phyloP scores from a whole-genome alignment of 345 rosid species.

The Salix suchowensis region DNA sequence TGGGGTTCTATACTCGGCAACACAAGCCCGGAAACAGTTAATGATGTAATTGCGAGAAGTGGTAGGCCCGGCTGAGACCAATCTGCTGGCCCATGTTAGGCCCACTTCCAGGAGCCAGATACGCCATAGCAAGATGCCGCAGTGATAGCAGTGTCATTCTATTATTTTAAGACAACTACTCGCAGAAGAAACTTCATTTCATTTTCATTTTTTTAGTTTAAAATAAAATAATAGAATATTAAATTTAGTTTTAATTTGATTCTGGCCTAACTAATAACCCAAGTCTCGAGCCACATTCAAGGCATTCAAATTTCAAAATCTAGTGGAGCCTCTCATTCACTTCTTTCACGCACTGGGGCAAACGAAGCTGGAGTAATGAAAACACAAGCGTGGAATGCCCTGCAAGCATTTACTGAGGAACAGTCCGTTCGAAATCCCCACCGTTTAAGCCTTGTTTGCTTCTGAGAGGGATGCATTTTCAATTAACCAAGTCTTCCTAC shows the following conservation, averaged over 20 bases:
- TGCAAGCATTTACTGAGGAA: background rate
- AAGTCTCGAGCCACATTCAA: background rate
- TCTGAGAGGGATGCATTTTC: background rate
- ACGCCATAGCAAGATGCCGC: background rate
- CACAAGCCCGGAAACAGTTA: too few species aligned
- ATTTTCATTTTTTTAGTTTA: too few species aligned
- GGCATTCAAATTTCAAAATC: conserved; percentile 1
- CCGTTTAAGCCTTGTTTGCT: background rate
- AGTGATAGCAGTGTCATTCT: background rate
- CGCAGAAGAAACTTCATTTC: too few species aligned
- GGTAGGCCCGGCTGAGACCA: background rate
- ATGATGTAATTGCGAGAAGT: too few species aligned
- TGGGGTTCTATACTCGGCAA: too few species aligned
- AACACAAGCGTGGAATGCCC: background rate
- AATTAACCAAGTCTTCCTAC: background rate
- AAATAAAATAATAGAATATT: too few species aligned
- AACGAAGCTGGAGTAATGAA: background rate
- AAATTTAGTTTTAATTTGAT: too few species aligned
- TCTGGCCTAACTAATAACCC: too few species aligned
- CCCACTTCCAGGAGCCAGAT: background rate
- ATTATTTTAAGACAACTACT: too few species aligned
- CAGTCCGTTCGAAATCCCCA: background rate
- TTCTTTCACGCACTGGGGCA: conserved; percentile 5
- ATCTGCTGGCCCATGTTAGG: background rate
- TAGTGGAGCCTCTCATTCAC: background rate